Conservation (phyloP, 148 eudicot genomes). For the Hydrangea macrophylla region DNA sequence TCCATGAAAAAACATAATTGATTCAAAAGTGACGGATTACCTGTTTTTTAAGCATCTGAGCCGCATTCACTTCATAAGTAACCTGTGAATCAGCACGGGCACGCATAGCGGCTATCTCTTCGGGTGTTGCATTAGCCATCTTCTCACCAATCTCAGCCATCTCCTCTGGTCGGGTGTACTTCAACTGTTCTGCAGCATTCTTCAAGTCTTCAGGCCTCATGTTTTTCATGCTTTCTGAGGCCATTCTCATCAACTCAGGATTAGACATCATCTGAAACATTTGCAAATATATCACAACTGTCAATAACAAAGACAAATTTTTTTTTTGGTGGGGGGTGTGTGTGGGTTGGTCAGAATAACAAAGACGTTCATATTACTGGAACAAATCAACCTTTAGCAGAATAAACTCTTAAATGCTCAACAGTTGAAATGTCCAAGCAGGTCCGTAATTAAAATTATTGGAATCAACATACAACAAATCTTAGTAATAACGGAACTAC, state of each 20-base stretch:
- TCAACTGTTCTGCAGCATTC: constrained; percentile 90
- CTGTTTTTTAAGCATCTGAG: constrained; percentile 89
- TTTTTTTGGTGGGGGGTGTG: no score
- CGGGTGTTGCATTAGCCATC: constrained; percentile 92
- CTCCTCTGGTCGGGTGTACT: constrained; percentile 80
- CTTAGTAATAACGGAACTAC: not conserved
- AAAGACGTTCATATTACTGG: not conserved
- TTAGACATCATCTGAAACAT: constrained; percentile 91
- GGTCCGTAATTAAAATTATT: not conserved
- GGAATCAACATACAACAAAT: not conserved
- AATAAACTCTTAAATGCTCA: not conserved
- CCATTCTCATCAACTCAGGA: constrained; percentile 92
- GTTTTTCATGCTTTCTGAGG: constrained; percentile 86
- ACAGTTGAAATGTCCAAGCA: not conserved
- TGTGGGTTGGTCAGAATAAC: no score
- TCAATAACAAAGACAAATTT: no score
- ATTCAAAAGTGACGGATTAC: constrained; percentile 24
- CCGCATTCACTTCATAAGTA: constrained; percentile 65
- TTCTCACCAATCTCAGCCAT: constrained; percentile 88
- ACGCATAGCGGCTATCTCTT: constrained; percentile 82
- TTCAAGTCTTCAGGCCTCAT: constrained; percentile 83
- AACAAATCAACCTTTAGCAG: not conserved
- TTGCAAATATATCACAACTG: not conserved
- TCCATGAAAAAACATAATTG: not conserved
- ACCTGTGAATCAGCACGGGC: constrained; percentile 74